Conservation (phyloP, 1,139 yeast genomes). For the Candida albicans region DNA sequence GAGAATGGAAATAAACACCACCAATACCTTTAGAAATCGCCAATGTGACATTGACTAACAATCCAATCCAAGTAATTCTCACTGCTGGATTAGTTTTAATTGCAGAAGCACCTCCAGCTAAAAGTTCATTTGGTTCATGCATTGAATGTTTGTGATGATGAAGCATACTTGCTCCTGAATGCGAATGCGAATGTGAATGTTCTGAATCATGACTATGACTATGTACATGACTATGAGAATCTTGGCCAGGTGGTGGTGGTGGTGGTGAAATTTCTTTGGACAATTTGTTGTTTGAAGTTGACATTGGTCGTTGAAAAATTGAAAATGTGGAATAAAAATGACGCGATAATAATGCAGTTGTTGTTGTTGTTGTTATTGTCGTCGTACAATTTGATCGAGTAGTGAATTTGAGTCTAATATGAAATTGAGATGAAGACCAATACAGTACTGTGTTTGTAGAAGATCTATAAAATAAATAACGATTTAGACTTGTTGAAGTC, state of each 20-base stretch:
- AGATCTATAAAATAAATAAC: not conserved
- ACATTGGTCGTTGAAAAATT: slow-evolving; percentile 7
- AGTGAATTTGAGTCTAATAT: not conserved
- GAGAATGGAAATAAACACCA: slow-evolving; percentile 91
- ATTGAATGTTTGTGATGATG: slow-evolving; percentile 31
- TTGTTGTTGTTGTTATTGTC: not conserved
- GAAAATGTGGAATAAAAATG: slow-evolving; percentile 13
- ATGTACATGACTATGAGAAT: slow-evolving; percentile 17
- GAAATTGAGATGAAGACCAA: not conserved
- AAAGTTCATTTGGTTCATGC: slow-evolving; percentile 43
- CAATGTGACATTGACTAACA: slow-evolving; percentile 78
- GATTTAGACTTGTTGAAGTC: not conserved
- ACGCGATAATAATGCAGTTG: slow-evolving; percentile 1
- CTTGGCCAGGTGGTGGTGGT: not conserved
- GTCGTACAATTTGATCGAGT: not conserved
- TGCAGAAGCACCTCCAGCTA: slow-evolving; percentile 29
- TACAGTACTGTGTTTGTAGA: not conserved
- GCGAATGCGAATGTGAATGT: slow-evolving; percentile 21
- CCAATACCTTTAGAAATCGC: slow-evolving; percentile 86
- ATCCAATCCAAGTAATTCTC: slow-evolving; percentile 89
- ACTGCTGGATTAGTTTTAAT: slow-evolving; percentile 74
- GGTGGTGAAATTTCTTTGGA: slow-evolving; percentile 1
- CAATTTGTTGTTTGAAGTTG: not conserved
- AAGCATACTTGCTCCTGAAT: slow-evolving; percentile 16
- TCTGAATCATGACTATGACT: slow-evolving; percentile 34